Conservation (phyloP, 768 basidiomycete genomes). For the Sporobolomyces roseus region DNA sequence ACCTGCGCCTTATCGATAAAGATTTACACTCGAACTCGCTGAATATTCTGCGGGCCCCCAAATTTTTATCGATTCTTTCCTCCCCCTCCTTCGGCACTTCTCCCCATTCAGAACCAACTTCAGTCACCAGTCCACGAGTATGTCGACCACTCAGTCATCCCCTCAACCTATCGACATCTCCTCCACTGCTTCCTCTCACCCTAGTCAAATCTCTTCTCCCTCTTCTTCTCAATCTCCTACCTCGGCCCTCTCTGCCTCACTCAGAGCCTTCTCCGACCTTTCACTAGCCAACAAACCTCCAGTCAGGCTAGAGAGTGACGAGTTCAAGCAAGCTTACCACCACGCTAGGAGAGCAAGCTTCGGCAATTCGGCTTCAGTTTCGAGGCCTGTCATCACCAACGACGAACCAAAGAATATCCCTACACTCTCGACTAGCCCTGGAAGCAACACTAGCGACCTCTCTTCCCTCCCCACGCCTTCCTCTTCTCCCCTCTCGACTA, state of each 20-base stretch:
- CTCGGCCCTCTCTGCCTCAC: slow-evolving; percentile 23
- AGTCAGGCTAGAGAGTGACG: slow-evolving; percentile 23
- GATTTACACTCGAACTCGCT: too few species aligned
- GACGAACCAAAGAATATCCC: slow-evolving; percentile 12
- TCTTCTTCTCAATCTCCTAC: background rate
- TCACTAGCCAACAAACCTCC: slow-evolving; percentile 8
- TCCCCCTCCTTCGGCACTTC: too few species aligned
- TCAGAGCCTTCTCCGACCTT: slow-evolving; percentile 30
- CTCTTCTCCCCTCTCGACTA: slow-evolving; percentile 18
- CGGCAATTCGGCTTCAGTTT: background rate
- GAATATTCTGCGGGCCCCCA: too few species aligned
- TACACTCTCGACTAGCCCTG: slow-evolving; percentile 20
- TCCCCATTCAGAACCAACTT: too few species aligned
- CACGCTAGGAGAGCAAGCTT: slow-evolving; percentile 30
- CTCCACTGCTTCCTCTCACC: background rate
- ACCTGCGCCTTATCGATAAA: too few species aligned
- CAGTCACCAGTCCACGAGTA: too few species aligned
- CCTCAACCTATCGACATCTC: slow-evolving; percentile 6
- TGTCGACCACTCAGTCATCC: background rate
- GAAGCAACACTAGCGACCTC: slow-evolving; percentile 7
- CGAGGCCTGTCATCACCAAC: slow-evolving; percentile 2
- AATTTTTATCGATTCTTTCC: too few species aligned
- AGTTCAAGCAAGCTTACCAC: slow-evolving; percentile 35
- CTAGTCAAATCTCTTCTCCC: background rate
- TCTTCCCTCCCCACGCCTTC: slow-evolving; percentile 34